phyloP scores from a whole-genome alignment of 805 yeast genomes.

The Candida vartiovaarae region DNA sequence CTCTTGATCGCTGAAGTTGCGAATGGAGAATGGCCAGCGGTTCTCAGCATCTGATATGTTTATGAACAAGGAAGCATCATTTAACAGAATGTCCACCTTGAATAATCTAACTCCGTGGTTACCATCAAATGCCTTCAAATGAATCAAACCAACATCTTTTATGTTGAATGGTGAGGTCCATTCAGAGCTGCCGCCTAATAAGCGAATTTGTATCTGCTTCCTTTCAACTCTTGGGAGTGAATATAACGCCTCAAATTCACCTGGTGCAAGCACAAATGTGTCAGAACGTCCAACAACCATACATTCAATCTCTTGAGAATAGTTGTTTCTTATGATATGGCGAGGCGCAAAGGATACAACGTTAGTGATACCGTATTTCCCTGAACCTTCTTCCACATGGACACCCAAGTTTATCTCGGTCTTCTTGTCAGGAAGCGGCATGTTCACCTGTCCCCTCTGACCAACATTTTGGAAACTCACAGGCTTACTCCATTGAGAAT shows the following conservation, averaged over 20 bases:
- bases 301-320: conserved; percentile 49
- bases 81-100: conserved; percentile 69
- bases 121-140: conserved; percentile 59
- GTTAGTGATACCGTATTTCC: conserved; percentile 70
- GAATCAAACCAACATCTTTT: conserved; percentile 77
- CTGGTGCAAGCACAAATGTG: conserved; percentile 37
- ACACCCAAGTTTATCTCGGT: conserved; percentile 72
- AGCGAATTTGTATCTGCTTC: conserved; percentile 57
- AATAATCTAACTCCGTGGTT: conserved; percentile 63
- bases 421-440: conserved; percentile 43
- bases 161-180: conserved; percentile 90
- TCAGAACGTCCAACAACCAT: conserved; percentile 63
- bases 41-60: conserved; percentile 65
- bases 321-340: conserved; percentile 61
- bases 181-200: conserved; percentile 45
- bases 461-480: conserved; percentile 89
- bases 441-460: conserved; percentile 52
- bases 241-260: conserved; percentile 51
- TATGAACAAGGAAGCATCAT: conserved; percentile 74
- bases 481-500: conserved; percentile 65
- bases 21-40: conserved; percentile 87
- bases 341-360: conserved; percentile 80
- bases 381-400: conserved; percentile 73
- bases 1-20: conserved; percentile 86
- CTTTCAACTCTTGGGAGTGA: conserved; percentile 48